Conservation (phyloP, 257 asterid species). For the Jaltomata sinuosa region DNA sequence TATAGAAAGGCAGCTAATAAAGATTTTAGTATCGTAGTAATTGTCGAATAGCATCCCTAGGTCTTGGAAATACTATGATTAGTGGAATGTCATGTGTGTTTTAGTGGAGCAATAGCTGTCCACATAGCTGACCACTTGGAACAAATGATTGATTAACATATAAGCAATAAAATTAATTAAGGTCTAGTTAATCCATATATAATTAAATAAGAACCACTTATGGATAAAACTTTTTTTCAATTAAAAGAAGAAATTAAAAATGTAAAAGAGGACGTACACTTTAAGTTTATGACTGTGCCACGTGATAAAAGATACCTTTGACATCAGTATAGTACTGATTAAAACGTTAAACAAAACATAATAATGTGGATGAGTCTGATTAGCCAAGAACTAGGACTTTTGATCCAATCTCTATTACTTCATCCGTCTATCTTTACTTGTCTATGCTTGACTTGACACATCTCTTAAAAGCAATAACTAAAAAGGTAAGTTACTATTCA, state of each 20-base stretch:
- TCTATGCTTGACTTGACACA: no score
- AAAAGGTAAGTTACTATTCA: no score
- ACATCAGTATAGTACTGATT: background rate
- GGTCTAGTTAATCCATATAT: background rate
- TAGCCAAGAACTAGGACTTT: background rate
- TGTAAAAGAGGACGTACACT: background rate
- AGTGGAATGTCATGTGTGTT: background rate
- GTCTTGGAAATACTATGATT: background rate
- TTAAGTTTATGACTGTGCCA: background rate
- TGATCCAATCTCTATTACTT: background rate
- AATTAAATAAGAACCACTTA: background rate
- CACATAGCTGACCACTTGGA: background rate
- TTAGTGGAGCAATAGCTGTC: background rate
- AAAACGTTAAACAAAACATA: background rate
- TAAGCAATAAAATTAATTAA: background rate
- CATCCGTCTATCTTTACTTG: no score
- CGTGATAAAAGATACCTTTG: background rate
- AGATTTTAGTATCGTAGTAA: background rate
- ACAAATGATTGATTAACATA: background rate
- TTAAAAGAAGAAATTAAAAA: background rate
- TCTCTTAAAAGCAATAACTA: no score
- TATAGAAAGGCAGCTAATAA: background rate
- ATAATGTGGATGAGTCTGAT: background rate
- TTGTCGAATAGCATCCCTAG: background rate
- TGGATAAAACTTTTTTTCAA: background rate